Evolutionary conservation across 176 grass and related monocot species (phyloP).

Genomic region (Panicum miliaceum): DNA sequence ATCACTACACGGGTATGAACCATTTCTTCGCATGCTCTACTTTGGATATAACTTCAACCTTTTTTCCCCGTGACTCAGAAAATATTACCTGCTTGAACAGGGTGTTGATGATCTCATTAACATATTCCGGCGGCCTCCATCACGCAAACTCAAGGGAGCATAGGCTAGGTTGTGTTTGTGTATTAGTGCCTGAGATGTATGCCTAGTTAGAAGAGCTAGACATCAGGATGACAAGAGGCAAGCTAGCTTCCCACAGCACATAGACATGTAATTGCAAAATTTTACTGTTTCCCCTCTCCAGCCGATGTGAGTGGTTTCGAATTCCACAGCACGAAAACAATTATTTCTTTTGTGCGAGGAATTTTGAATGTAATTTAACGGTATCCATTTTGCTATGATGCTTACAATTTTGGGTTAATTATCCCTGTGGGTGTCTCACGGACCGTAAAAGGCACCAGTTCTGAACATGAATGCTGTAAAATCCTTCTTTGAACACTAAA

Average conservation of each 20-base stretch:
- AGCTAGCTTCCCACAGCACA: conserved; percentile 52
- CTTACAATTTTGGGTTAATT: conserved; percentile 27
- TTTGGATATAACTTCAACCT: neutral
- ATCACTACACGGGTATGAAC: conserved; percentile 86
- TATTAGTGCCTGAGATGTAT: conserved; percentile 46
- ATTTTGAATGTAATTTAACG: conserved; percentile 43
- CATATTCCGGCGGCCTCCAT: conserved; percentile 89
- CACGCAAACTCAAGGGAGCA: conserved; percentile 79
- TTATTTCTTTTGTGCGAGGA: conserved; percentile 36
- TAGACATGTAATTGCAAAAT: conserved; percentile 43
- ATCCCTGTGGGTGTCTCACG: neutral
- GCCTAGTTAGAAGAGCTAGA: conserved; percentile 59
- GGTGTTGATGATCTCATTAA: conserved; percentile 98
- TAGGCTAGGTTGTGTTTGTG: conserved; percentile 56
- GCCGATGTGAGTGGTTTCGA: conserved; percentile 33
- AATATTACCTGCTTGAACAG: conserved; percentile 39
- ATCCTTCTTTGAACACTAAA: neutral
- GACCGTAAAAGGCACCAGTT: neutral
- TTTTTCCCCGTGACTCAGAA: conserved; percentile 27
- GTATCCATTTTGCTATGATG: neutral
- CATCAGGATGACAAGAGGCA: conserved; percentile 42
- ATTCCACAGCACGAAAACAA: conserved; percentile 25
- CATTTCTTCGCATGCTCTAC: neutral
- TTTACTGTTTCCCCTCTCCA: conserved; percentile 16
- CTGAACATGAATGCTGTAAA: neutral